A percentile compares a stretch with the other conserved stretches of the same genome.
These are phyloP conservation scores for Salix udensis DNA, from an alignment of 345 rosid species.

Conservation along the genomic window DNA sequence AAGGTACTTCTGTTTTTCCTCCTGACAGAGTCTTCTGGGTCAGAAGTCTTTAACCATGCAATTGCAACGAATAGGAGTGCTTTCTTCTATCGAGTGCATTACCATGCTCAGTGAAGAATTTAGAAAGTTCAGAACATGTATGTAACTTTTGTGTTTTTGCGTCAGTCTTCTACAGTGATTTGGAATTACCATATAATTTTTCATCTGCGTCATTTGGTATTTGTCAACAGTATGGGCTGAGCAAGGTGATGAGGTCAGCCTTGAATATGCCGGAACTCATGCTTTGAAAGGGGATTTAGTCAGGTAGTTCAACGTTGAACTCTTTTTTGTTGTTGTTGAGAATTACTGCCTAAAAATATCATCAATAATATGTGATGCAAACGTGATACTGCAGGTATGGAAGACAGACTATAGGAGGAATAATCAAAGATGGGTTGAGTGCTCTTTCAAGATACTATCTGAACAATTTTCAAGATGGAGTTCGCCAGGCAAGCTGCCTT, in stretches of 20 bases:
- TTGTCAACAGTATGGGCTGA: slow-evolving; percentile 80
- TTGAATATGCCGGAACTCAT: slow-evolving; percentile 88
- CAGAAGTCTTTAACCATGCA: slow-evolving; percentile 67
- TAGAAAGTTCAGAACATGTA: slow-evolving; percentile 68
- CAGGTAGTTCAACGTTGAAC: slow-evolving; percentile 43
- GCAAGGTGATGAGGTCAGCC: slow-evolving; percentile 96
- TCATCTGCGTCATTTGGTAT: neutral
- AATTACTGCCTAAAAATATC: neutral
- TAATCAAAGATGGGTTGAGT: slow-evolving; percentile 85
- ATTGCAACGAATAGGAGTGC: slow-evolving; percentile 59
- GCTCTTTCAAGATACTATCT: slow-evolving; percentile 86
- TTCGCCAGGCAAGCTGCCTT: slow-evolving; percentile 73
- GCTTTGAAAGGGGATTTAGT: slow-evolving; percentile 96
- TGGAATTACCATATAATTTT: slow-evolving; percentile 3
- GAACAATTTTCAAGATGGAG: slow-evolving; percentile 94
- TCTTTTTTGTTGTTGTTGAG: neutral
- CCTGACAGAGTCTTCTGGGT: slow-evolving; percentile 69
- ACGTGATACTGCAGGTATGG: slow-evolving; percentile 58
- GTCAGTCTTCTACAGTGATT: slow-evolving; percentile 2
- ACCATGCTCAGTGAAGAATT: slow-evolving; percentile 61
- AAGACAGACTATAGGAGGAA: slow-evolving; percentile 72
- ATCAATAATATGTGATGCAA: neutral
- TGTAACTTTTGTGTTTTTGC: slow-evolving; percentile 20
- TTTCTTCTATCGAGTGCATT: slow-evolving; percentile 55
- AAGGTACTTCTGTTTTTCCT: slow-evolving; percentile 10